Percentiles rank a stretch among this genome's conserved stretches.
These are phyloP conservation scores for Ammopiptanthus mongolicus DNA, from an alignment of 306 rosid genomes.

Conservation along the genomic window DNA sequence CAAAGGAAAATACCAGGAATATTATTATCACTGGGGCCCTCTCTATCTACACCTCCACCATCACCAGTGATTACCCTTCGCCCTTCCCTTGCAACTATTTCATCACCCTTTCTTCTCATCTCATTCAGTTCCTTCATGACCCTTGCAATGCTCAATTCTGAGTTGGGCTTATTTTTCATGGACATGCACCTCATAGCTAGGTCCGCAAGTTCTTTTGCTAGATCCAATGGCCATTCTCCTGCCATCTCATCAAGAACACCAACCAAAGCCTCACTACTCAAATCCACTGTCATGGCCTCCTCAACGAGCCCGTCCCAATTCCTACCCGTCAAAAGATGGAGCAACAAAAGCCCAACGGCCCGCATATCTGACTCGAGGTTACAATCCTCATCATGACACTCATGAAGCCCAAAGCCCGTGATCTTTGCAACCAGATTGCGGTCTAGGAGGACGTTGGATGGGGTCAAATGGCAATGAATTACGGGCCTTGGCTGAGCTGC, in stretches of 20 bases:
- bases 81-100: slow-evolving; percentile 24
- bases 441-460: slow-evolving; percentile 61
- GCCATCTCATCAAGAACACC: slow-evolving; percentile 45
- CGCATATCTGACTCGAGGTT: slow-evolving; percentile 31
- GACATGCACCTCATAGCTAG: slow-evolving; percentile 48
- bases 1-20: slow-evolving; percentile 61
- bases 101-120: slow-evolving; percentile 51
- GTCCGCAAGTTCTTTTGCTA: slow-evolving; percentile 38
- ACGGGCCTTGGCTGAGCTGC: slow-evolving; percentile 35
- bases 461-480: slow-evolving; percentile 40
- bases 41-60: slow-evolving; percentile 22
- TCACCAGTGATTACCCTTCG: slow-evolving; percentile 4
- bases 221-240: slow-evolving; percentile 65
- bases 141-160: slow-evolving; percentile 24
- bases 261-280: slow-evolving; percentile 26
- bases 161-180: slow-evolving; percentile 13
- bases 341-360: slow-evolving; percentile 46
- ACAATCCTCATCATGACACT: not conserved
- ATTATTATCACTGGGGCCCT: slow-evolving; percentile 30
- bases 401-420: slow-evolving; percentile 38
- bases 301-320: slow-evolving; percentile 50
- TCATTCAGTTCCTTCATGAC: slow-evolving; percentile 52
- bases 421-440: slow-evolving; percentile 58
- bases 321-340: slow-evolving; percentile 51
- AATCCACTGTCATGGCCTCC: slow-evolving; percentile 26